phyloP scores from a whole-genome alignment of 495 filamentous ascomycete species.

The Penicillium steckii region DNA sequence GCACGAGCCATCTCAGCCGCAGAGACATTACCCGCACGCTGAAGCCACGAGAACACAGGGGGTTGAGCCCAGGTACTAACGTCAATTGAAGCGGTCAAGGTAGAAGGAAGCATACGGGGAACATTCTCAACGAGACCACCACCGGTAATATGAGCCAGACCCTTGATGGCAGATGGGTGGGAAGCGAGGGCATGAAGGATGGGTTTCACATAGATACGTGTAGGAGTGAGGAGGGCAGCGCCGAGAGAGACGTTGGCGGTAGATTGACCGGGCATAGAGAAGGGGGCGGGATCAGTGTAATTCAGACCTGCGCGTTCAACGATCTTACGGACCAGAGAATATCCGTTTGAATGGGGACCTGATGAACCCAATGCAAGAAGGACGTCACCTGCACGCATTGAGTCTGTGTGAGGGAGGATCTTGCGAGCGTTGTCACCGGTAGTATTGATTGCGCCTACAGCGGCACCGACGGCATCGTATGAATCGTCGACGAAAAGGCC shows the following conservation, averaged over 20 bases:
- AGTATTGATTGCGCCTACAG: constrained; percentile 75
- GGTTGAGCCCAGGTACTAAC: constrained; percentile 69
- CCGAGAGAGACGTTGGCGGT: constrained; percentile 57
- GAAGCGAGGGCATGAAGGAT: constrained; percentile 58
- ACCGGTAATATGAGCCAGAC: constrained; percentile 94
- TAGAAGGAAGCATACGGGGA: constrained; percentile 80
- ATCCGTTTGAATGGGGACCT: constrained; percentile 92
- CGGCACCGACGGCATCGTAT: constrained; percentile 88
- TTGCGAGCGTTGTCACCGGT: constrained; percentile 47
- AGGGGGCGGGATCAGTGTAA: constrained; percentile 72
- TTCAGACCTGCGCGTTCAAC: constrained; percentile 66
- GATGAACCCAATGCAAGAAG: constrained; percentile 79
- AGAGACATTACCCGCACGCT: constrained; percentile 68
- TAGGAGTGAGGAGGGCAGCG: constrained; percentile 72
- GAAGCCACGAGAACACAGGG: constrained; percentile 80
- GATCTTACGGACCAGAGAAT: constrained; percentile 88
- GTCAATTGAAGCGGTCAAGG: constrained; percentile 75
- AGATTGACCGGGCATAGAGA: constrained; percentile 52
- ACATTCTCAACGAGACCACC: constrained; percentile 91
- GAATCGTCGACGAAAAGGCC: constrained; percentile 79
- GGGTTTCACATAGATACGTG: constrained; percentile 76
- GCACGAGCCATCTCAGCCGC: constrained; percentile 77
- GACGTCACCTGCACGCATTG: constrained; percentile 79
- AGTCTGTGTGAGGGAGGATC: constrained; percentile 70
- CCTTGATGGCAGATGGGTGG: constrained; percentile 70